phyloP scores from a whole-genome alignment of 2,329 filamentous ascomycete species.

The Apiospora saccharicola region DNA sequence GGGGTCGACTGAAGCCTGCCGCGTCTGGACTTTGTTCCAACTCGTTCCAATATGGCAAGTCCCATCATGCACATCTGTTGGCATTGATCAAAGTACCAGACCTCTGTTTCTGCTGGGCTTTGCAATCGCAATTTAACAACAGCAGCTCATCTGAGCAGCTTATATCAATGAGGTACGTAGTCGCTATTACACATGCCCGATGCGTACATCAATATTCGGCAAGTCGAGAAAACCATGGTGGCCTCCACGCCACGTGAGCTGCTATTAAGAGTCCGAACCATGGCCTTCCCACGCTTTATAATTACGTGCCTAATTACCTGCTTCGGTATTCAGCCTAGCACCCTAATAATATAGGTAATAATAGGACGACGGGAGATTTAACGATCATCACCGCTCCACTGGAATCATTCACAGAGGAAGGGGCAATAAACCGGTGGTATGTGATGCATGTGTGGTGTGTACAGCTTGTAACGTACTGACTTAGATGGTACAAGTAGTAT shows the following conservation, averaged over 20 bases:
- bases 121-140: not conserved
- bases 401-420: not conserved
- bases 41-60: slow-evolving; percentile 11
- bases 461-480: not conserved
- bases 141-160: not conserved
- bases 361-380: not conserved
- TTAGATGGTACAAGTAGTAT: slow-evolving; percentile 11
- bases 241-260: too few relatives aligned
- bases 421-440: not conserved
- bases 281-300: too few relatives aligned
- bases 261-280: too few relatives aligned
- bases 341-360: not conserved
- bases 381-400: not conserved
- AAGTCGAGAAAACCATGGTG: too few relatives aligned
- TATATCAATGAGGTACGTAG: too few relatives aligned
- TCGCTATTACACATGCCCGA: too few relatives aligned
- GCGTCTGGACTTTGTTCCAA: slow-evolving; percentile 22
- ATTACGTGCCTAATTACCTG: not conserved
- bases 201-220: too few relatives aligned
- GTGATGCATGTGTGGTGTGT: not conserved
- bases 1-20: slow-evolving; percentile 16
- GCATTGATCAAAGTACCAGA: not conserved
- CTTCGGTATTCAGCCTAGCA: not conserved
- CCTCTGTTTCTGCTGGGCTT: not conserved
- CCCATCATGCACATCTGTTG: slow-evolving; percentile 12